Evolutionary conservation across 768 basidiomycete species (phyloP), one percentile per base, ranked within the genome.

Genomic region (Trametes cubensis): DNA sequence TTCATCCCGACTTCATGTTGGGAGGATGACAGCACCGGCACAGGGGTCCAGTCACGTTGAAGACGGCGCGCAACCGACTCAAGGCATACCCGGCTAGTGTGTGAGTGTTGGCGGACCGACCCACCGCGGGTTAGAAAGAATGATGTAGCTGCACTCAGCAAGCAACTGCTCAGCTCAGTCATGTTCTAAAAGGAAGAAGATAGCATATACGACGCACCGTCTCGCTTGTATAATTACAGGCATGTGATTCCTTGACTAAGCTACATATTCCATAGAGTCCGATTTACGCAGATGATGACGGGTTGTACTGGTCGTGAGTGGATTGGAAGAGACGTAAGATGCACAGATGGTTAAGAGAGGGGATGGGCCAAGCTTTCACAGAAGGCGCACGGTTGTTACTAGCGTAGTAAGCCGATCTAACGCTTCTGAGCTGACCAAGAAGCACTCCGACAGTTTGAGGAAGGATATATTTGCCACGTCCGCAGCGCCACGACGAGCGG

Each of bases 371-470:
- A 10, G 13, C 15, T 13, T 51, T 39, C 15, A 62, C 54, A 66
- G 23, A 59, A 15, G 4, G 63, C 58, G 70, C 38, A 72, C 68
- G 34, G 64, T 69, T 20, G 59, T 58, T 52, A 74, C 72, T 0
- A 71, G 55, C 15, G 55, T 41, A 25, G 38, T 59, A 7, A 72
- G 64, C 55, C 68, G 70, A 5, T 71, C 71, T 11, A 69, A 50
- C 8, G 64, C 67, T 13, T 72, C 70, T 2, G 45, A 54, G 25
- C 71, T 71, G 17, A 72, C 47, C 17, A 63, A 59, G 49, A 66
- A 69, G 58, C 73, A 74, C 55, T 69, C 68, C 25, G 69, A 48
- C 14, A 74, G 54, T 52, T 71, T 70, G 41, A 74, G 49, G 34
- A 54, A 71, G 41, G 61, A 51, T 49, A 74, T 66, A 4, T 67